These are phyloP conservation scores for Aristolochia contorta DNA, from an alignment of 164 flowering plant species.

Conservation along the genomic window DNA sequence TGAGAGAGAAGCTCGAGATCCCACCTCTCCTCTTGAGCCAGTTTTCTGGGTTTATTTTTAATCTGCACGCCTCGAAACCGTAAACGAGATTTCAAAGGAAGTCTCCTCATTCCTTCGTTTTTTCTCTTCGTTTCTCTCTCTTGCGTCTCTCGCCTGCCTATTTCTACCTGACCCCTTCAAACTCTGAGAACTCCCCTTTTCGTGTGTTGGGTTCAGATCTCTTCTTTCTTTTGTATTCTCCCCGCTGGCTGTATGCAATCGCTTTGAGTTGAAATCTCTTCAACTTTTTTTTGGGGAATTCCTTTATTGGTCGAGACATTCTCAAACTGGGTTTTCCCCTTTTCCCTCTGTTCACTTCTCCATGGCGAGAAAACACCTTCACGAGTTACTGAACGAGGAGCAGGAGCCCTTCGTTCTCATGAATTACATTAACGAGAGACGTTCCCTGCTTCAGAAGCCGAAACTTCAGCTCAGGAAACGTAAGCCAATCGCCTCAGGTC, in stretches of 20 bases:
- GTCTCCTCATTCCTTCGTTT: conserved; percentile 9
- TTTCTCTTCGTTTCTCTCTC: neutral
- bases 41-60: neutral
- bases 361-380: conserved; percentile 33
- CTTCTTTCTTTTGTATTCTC: too few species aligned
- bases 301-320: neutral
- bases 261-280: neutral
- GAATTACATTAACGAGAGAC: conserved; percentile 46
- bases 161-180: neutral
- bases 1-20: too few species aligned
- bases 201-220: too few species aligned
- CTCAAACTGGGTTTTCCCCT: neutral
- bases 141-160: neutral
- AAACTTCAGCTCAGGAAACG: conserved; percentile 27
- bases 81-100: conserved; percentile 11
- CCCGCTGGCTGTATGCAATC: too few species aligned
- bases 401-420: conserved; percentile 83
- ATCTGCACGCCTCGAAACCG: conserved; percentile 7
- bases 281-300: neutral
- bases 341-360: neutral
- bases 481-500: conserved; percentile 26
- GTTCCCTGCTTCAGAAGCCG: conserved; percentile 24
- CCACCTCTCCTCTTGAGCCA: conserved; percentile 1
- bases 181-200: too few species aligned
- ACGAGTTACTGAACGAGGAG: conserved; percentile 59